Evolutionary conservation across 305 asterid genomes (phyloP).

Genomic region (Stenogyne calaminthoides): DNA sequence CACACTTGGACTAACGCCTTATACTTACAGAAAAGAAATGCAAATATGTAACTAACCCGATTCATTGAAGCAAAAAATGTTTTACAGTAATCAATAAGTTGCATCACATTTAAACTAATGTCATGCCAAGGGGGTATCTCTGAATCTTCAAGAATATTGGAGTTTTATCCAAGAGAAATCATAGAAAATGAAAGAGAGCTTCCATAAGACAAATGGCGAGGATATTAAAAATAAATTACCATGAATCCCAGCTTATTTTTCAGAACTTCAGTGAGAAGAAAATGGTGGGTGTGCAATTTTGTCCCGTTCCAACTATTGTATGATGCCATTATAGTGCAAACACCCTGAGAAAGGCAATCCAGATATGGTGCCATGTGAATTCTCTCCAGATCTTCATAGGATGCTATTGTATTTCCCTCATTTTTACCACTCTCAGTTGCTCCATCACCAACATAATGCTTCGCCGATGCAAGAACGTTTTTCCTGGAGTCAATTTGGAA

Average conservation of each 20-base stretch:
- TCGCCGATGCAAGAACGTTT: conserved; percentile 58
- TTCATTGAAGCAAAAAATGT: not conserved
- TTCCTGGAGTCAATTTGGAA: conserved; percentile 40
- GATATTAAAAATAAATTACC: conserved; percentile 45
- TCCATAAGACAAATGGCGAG: conserved; percentile 17
- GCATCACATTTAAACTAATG: not conserved
- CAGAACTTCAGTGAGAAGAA: conserved; percentile 77
- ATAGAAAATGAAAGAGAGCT: conserved; percentile 21
- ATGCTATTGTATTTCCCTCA: conserved; percentile 51
- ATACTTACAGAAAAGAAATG: not conserved
- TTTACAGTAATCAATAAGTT: not conserved
- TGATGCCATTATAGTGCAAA: conserved; percentile 93
- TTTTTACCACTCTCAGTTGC: conserved; percentile 56
- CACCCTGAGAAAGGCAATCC: conserved; percentile 84
- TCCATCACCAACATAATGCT: conserved; percentile 67
- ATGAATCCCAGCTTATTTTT: conserved; percentile 87
- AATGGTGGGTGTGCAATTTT: conserved; percentile 60
- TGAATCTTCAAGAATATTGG: not conserved
- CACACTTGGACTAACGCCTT: not conserved
- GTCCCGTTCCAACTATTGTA: conserved; percentile 84
- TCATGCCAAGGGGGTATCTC: not conserved
- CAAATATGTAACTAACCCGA: not conserved
- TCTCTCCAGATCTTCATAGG: conserved; percentile 73
- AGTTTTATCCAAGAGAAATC: not conserved
- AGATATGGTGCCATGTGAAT: conserved; percentile 86